A percentile compares a stretch with the other conserved stretches of the same genome.
phyloP scores from a whole-genome alignment of 805 yeast species.

The Saccharomycopsis vini region DNA sequence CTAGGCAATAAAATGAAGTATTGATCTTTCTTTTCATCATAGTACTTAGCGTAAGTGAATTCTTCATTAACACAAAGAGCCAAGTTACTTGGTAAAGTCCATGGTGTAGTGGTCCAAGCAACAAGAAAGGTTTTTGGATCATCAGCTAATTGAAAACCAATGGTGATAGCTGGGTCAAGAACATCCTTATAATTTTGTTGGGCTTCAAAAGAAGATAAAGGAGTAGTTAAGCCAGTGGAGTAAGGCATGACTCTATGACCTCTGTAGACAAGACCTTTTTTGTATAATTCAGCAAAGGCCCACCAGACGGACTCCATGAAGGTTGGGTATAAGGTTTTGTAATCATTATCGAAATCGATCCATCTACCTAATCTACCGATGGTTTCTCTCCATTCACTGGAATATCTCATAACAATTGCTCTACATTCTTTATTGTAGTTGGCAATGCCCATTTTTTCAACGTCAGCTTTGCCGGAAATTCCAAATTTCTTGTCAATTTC shows the following conservation, averaged over 20 bases:
- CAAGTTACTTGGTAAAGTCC: constrained; percentile 96
- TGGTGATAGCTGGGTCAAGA: constrained; percentile 89
- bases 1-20: constrained; percentile 79
- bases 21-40: constrained; percentile 76
- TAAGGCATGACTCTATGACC: constrained; percentile 98
- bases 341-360: constrained; percentile 98
- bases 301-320: constrained; percentile 99
- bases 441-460: constrained; percentile 86
- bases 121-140: constrained; percentile 79
- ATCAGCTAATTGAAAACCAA: constrained; percentile 73
- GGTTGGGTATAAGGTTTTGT: constrained; percentile 89
- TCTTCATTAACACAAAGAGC: constrained; percentile 88
- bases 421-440: constrained; percentile 93
- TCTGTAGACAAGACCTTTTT: constrained; percentile 83
- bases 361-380: constrained; percentile 95
- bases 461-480: constrained; percentile 89
- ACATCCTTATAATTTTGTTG: constrained; percentile 98
- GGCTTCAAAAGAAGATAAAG: constrained; percentile 95
- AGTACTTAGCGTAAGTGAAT: constrained; percentile 85
- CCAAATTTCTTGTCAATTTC: constrained; percentile 97
- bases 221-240: constrained; percentile 95
- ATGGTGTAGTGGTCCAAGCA: constrained; percentile 99
- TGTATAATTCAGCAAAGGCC: constrained; percentile 85
- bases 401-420: constrained; percentile 94
- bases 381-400: constrained; percentile 88